Conservation (phyloP, 345 rosid species). For the Aegle marmelos region DNA sequence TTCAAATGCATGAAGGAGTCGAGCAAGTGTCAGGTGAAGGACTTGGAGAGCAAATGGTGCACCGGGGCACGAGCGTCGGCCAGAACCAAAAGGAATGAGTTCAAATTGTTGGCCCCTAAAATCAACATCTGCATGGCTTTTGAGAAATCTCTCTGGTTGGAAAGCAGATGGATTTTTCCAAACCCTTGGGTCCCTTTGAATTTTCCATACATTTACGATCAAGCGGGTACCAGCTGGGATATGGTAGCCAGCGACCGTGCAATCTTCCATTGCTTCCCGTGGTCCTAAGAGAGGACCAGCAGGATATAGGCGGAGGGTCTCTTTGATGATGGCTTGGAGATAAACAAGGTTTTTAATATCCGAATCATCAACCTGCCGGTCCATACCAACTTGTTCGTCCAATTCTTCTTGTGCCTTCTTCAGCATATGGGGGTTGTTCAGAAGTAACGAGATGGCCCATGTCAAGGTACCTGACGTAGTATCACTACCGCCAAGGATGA, state of each 20-base stretch:
- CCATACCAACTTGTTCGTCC: constrained; percentile 41
- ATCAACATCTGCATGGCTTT: constrained; percentile 31
- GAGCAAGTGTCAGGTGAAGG: constrained; percentile 35
- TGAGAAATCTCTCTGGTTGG: constrained; percentile 48
- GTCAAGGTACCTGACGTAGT: constrained; percentile 44
- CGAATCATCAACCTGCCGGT: constrained; percentile 46
- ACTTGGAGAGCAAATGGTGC: constrained; percentile 39
- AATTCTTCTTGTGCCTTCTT: constrained; percentile 52
- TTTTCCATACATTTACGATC: constrained; percentile 50
- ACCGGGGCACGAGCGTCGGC: constrained; percentile 53
- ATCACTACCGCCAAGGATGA: constrained; percentile 52
- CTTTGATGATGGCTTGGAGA: constrained; percentile 62
- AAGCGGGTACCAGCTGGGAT: constrained; percentile 46
- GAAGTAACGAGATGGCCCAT: constrained; percentile 59
- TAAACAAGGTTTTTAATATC: constrained; percentile 45
- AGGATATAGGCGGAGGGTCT: constrained; percentile 58
- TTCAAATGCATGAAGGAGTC: constrained; percentile 45
- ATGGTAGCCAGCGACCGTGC: constrained; percentile 41
- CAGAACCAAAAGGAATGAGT: constrained; percentile 49
- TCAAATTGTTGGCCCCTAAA: constrained; percentile 45
- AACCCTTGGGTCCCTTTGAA: constrained; percentile 41
- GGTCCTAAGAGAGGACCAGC: constrained; percentile 53
- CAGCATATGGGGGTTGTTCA: constrained; percentile 39
- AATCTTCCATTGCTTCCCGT: constrained; percentile 48
- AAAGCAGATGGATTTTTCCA: constrained; percentile 43